Evolutionary conservation across 805 yeast species (phyloP).

Genomic region (Torulaspora indica): DNA sequence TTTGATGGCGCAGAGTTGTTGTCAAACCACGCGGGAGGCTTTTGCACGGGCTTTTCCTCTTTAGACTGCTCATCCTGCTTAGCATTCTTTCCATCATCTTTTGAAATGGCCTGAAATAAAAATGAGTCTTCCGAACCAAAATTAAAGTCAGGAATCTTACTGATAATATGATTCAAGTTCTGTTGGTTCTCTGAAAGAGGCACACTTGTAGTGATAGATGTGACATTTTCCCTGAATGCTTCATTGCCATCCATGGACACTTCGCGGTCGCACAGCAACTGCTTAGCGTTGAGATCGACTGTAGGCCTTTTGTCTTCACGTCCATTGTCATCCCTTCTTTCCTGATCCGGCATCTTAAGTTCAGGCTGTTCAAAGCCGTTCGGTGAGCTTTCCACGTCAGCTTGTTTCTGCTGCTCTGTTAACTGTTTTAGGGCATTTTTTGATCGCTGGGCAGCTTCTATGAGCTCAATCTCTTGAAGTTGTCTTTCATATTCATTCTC

Average conservation of each 20-base stretch:
- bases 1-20: conserved; percentile 11
- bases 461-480: conserved; percentile 36
- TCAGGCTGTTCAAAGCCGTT: neutral
- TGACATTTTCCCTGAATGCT: neutral
- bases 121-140: conserved; percentile 16
- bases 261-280: neutral
- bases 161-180: conserved; percentile 21
- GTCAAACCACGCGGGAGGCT: conserved; percentile 35
- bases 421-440: conserved; percentile 10
- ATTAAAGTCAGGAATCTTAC: conserved; percentile 22
- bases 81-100: neutral
- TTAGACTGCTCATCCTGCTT: conserved; percentile 6
- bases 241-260: neutral
- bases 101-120: conserved; percentile 17
- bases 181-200: conserved; percentile 22
- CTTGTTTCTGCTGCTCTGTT: conserved; percentile 4
- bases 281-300: neutral
- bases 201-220: neutral
- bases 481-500: conserved; percentile 21
- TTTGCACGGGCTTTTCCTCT: conserved; percentile 12
- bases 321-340: too few relatives aligned
- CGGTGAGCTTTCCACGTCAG: neutral
- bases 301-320: neutral
- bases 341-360: neutral
- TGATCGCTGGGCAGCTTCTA: conserved; percentile 43